These are phyloP conservation scores for Pseudocohnilembus persalinus DNA, from an alignment of 169 alveolate species.

Conservation along the genomic window DNA sequence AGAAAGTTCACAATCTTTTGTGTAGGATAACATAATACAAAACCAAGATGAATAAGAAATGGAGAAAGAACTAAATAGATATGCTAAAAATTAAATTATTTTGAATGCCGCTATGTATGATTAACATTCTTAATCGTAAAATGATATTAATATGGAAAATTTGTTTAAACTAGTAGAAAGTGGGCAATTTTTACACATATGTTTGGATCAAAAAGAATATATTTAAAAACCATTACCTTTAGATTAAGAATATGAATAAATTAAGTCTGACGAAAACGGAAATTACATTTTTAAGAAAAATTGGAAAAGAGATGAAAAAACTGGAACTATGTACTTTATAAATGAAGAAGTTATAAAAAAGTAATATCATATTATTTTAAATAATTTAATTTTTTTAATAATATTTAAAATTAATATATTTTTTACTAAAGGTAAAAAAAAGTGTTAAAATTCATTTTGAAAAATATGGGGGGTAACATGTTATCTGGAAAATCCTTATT, in stretches of 20 bases:
- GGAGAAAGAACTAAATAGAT: background rate
- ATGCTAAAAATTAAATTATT: background rate
- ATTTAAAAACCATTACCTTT: background rate
- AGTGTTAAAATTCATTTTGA: conserved; percentile 36
- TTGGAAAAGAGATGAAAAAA: conserved; percentile 42
- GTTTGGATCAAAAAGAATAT: background rate
- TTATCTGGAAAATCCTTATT: conserved; percentile 31
- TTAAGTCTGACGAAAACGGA: conserved; percentile 18
- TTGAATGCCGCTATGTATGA: background rate
- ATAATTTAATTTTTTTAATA: no score
- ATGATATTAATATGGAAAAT: background rate
- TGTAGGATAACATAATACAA: no score
- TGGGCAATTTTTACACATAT: background rate
- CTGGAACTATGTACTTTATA: conserved; percentile 33
- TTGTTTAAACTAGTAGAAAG: background rate
- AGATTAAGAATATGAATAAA: conserved; percentile 14
- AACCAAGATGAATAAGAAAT: no score
- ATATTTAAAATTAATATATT: no score
- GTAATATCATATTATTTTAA: background rate
- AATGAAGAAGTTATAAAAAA: conserved; percentile 22
- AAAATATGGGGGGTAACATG: conserved; percentile 36
- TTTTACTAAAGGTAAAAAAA: conserved; percentile 40
- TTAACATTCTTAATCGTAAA: background rate
- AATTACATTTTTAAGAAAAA: conserved; percentile 41
- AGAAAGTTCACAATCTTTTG: no score